Evolutionary conservation across 257 asterid species (phyloP).

Genomic region (Lantana camara): DNA sequence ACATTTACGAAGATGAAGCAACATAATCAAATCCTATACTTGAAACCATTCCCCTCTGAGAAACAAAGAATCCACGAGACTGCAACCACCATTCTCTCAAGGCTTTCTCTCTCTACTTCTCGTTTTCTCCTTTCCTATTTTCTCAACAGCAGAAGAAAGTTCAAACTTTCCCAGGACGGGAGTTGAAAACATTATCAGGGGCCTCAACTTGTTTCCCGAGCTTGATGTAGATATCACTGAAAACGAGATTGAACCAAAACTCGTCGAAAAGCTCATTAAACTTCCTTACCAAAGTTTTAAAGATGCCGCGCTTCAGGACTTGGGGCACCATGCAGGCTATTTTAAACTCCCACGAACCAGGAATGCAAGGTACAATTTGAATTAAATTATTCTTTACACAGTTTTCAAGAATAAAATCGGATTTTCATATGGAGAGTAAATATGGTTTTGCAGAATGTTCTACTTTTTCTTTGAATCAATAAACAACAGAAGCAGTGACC

Average conservation of each 20-base stretch:
- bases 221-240: slow-evolving; percentile 31
- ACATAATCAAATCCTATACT: slow-evolving; percentile 17
- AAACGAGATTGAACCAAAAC: slow-evolving; percentile 21
- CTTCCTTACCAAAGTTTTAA: slow-evolving; percentile 32
- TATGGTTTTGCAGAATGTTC: slow-evolving; percentile 63
- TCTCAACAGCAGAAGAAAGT: slow-evolving; percentile 4
- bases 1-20: slow-evolving; percentile 5
- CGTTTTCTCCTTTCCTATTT: slow-evolving; percentile 4
- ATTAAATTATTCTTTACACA: too few relatives aligned
- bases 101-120: slow-evolving; percentile 20
- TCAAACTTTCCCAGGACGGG: slow-evolving; percentile 15
- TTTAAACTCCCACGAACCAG: slow-evolving; percentile 44
- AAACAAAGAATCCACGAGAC: slow-evolving; percentile 7
- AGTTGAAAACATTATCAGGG: slow-evolving; percentile 35
- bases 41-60: neutral
- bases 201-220: slow-evolving; percentile 44
- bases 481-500: slow-evolving; percentile 41
- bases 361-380: slow-evolving; percentile 43
- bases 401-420: neutral
- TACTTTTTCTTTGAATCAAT: slow-evolving; percentile 73
- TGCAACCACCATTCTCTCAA: slow-evolving; percentile 21
- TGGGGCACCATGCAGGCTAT: slow-evolving; percentile 62
- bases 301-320: slow-evolving; percentile 32
- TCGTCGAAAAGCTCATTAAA: slow-evolving; percentile 41
- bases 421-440: too few relatives aligned